These are phyloP conservation scores for Macrotyloma uniflorum DNA, from an alignment of 306 rosid species.

Conservation along the genomic window DNA sequence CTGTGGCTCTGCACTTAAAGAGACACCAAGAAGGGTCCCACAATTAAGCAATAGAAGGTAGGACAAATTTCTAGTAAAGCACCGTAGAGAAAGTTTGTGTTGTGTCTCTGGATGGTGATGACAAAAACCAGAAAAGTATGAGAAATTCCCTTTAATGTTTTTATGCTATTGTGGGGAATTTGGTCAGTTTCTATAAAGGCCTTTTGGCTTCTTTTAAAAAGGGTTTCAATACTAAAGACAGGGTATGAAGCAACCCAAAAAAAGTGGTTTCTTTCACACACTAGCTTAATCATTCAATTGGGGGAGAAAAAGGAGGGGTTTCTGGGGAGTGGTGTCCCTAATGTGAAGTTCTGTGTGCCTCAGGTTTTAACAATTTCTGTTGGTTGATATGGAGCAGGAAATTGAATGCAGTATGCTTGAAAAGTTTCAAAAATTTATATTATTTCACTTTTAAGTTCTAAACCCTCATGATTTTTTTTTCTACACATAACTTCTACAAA, in stretches of 20 bases:
- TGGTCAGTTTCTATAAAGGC: neutral
- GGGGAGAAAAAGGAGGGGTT: neutral
- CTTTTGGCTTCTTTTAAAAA: neutral
- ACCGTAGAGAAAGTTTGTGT: neutral
- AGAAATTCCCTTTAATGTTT: neutral
- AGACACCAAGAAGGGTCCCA: neutral
- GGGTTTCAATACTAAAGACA: neutral
- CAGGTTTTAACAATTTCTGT: neutral
- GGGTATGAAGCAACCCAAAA: neutral
- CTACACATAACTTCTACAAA: neutral
- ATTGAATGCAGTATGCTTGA: neutral
- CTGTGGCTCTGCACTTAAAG: neutral
- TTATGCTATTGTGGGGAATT: neutral
- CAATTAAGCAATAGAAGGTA: neutral
- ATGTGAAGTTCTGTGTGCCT: neutral
- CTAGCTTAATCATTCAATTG: neutral
- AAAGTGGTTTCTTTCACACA: neutral
- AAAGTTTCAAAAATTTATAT: neutral
- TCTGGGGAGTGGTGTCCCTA: neutral
- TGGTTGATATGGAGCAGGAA: neutral
- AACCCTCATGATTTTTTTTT: neutral
- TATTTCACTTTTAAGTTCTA: neutral
- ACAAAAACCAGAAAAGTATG: neutral
- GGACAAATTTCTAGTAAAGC: neutral
- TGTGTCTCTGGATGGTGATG: neutral